phyloP scores from a whole-genome alignment of 2,329 filamentous ascomycete genomes.

The Daldinia sp. region DNA sequence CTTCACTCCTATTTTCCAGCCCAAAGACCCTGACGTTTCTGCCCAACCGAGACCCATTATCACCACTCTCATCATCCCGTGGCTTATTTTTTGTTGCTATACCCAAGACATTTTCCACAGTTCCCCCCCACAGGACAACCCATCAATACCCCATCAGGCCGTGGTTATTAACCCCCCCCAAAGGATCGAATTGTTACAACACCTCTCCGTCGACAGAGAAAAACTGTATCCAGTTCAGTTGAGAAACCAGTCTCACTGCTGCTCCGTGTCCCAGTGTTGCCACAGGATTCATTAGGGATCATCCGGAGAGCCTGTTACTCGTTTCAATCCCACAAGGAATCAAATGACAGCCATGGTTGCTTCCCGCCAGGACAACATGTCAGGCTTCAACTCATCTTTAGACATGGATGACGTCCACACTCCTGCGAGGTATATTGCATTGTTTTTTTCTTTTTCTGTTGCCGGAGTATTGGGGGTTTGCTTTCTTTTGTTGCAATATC shows the following conservation, averaged over 20 bases:
- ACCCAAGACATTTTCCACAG: conserved; percentile 39
- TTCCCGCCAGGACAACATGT: conserved; percentile 63
- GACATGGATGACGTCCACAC: conserved; percentile 71
- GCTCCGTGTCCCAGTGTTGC: conserved; percentile 46
- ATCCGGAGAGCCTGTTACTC: conserved; percentile 40
- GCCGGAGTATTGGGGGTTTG: conserved; percentile 58
- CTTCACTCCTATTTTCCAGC: conserved; percentile 53
- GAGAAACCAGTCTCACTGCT: conserved; percentile 49
- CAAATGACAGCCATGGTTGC: conserved; percentile 64
- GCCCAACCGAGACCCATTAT: conserved; percentile 52
- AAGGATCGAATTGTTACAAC: conserved; percentile 42
- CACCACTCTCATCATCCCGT: conserved; percentile 44
- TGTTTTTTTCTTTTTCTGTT: conserved; percentile 59
- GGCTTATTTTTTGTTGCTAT: conserved; percentile 45
- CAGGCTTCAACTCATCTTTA: conserved; percentile 64
- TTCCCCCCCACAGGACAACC: conserved; percentile 34
- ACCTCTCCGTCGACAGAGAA: conserved; percentile 43
- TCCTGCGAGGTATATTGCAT: conserved; percentile 70
- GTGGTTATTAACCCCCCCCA: conserved; percentile 44
- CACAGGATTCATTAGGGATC: conserved; percentile 55
- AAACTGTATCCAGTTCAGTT: conserved; percentile 40
- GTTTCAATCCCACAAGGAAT: conserved; percentile 55
- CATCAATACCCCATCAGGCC: conserved; percentile 43
- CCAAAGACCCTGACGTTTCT: conserved; percentile 51
- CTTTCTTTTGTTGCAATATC: conserved; percentile 45